Evolutionary conservation across 139 green algal species (phyloP).

Genomic region (Volvox africanus): DNA sequence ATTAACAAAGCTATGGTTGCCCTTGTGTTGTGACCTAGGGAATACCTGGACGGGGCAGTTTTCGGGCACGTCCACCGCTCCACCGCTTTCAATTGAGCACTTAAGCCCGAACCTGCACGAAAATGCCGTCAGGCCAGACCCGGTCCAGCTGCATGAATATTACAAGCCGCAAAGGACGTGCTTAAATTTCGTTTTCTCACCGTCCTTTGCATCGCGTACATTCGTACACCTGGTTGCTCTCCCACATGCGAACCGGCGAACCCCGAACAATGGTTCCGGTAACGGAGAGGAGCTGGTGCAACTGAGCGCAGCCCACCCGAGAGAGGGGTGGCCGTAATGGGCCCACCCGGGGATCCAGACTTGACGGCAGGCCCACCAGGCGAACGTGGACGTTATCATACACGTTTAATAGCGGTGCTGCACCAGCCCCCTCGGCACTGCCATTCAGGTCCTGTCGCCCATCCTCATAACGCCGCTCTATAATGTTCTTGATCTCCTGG

Average conservation of each 20-base stretch:
- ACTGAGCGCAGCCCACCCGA: constrained; percentile 67
- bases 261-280: constrained; percentile 82
- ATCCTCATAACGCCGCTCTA: not conserved
- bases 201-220: constrained; percentile 42
- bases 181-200: not conserved
- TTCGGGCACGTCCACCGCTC: constrained; percentile 48
- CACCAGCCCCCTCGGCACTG: not conserved
- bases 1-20: too few relatives aligned
- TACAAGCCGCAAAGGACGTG: too few relatives aligned
- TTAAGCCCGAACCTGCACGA: not conserved
- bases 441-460: not conserved
- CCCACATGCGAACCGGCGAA: constrained; percentile 81
- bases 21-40: not conserved
- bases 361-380: constrained; percentile 61
- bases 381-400: constrained; percentile 71
- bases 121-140: not conserved
- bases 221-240: constrained; percentile 72
- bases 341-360: constrained; percentile 45
- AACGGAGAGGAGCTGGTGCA: constrained; percentile 77
- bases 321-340: constrained; percentile 57
- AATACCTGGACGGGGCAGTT: constrained; percentile 33
- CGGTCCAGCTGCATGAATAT: too few relatives aligned
- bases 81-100: constrained; percentile 54
- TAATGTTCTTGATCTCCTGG: constrained; percentile 9
- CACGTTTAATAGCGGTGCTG: not conserved